Percentiles rank a stretch among this genome's conserved stretches.
These are phyloP conservation scores for Mentha longifolia DNA, from an alignment of 257 asterid genomes.

Conservation along the genomic window DNA sequence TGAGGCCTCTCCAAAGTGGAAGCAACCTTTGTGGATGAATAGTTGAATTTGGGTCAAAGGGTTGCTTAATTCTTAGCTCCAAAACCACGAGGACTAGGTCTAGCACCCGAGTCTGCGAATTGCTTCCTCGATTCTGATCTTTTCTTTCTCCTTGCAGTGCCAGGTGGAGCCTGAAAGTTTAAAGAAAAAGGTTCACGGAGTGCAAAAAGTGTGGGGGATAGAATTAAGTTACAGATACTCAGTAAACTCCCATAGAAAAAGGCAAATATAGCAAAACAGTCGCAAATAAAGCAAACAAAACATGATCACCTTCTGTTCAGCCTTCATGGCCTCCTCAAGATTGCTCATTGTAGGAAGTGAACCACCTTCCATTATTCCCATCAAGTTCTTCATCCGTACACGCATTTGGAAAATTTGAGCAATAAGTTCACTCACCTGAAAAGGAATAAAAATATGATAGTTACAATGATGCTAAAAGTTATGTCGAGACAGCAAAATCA, in stretches of 20 bases:
- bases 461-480: not conserved
- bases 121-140: conserved; percentile 71
- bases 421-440: conserved; percentile 86
- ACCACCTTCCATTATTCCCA: conserved; percentile 96
- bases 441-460: conserved; percentile 14
- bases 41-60: conserved; percentile 13
- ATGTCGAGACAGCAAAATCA: not conserved
- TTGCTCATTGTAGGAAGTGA: conserved; percentile 84
- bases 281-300: conserved; percentile 3
- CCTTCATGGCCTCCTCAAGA: conserved; percentile 84
- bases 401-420: conserved; percentile 99
- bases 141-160: conserved; percentile 88
- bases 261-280: not conserved
- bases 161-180: conserved; percentile 80
- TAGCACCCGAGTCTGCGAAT: conserved; percentile 67
- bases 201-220: too few relatives aligned
- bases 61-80: conserved; percentile 60
- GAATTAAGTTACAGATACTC: too few relatives aligned
- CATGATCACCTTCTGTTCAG: conserved; percentile 72
- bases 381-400: conserved; percentile 90
- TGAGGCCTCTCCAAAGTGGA: conserved; percentile 2
- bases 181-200: not conserved
- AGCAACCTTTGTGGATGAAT: not conserved
- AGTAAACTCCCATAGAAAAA: too few relatives aligned
- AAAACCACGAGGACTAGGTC: conserved; percentile 84